These are phyloP conservation scores for Rhodamnia rubescens DNA, from an alignment of 345 rosid species.

Conservation along the genomic window DNA sequence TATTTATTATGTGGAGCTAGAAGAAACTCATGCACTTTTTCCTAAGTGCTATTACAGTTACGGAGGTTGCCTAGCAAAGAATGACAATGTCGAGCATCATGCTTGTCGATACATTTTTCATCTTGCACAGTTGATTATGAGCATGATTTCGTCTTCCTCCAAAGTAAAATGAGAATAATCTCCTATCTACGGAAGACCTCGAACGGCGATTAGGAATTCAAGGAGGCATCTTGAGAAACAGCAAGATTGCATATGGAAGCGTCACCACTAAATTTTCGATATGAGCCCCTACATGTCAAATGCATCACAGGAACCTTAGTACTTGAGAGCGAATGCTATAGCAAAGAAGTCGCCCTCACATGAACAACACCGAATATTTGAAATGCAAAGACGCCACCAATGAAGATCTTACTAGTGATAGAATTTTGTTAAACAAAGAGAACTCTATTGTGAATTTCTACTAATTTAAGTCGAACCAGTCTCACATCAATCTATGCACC, in stretches of 20 bases:
- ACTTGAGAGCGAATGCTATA: background rate
- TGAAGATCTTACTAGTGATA: background rate
- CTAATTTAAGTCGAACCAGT: background rate
- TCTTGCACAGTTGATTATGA: background rate
- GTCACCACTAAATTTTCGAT: background rate
- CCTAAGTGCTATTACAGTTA: background rate
- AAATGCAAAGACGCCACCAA: background rate
- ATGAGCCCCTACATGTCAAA: constrained; percentile 1
- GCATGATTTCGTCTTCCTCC: background rate
- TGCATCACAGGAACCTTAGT: background rate
- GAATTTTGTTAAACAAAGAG: background rate
- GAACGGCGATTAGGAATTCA: background rate
- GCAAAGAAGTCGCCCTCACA: background rate
- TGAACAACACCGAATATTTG: no score
- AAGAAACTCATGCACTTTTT: background rate
- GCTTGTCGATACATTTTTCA: background rate
- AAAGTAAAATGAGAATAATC: background rate
- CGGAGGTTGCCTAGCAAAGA: background rate
- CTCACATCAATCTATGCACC: background rate
- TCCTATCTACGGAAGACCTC: background rate
- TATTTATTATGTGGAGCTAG: background rate
- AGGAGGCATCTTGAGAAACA: constrained; percentile 7
- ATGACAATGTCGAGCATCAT: background rate
- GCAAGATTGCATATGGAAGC: background rate
- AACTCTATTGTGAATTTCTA: background rate